Evolutionary conservation across 495 filamentous ascomycete species (phyloP), one percentile per base, ranked within the genome.

Genomic region (Halenospora varia): DNA sequence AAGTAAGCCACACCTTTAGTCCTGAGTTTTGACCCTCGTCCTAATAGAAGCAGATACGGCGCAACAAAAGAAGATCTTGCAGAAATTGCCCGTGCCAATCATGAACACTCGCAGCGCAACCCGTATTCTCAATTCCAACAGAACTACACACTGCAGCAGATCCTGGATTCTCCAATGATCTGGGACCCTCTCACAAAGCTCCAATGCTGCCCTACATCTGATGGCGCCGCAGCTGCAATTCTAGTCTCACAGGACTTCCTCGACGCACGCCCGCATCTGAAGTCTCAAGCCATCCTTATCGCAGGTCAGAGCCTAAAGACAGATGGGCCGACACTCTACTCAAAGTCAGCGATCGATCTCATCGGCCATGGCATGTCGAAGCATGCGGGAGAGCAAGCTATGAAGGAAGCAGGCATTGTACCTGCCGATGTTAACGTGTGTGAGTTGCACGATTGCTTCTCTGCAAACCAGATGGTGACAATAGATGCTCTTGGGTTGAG

Each of bases 391-490:
- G 67, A 75, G 35, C 71, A 75, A 0, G 94, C 92, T 4, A 72
- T 88, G 56, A 78, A 74, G 2, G 89, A 98, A 72, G 94, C 94
- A 0, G 80, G 80, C 9, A 77, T 93, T n/a, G 74, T 78, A 3
- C 73, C 88, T 0, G 71, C 71, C 25, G 86, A 94, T 58, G 78
- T 96, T 62, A 84, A 85, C 63, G 90, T 97, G 3, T 90, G 88
- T 71, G 94, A 98, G 71, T 74, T 98, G 50, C 94, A 98, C 70
- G 94, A 98, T 71, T 98, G 94, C 74, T 98, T 98, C 79, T 92
- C 88, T 6, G 85, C 93, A 20, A 98, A 98, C 68, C 92, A 97
- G 75, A 86, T 98, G 82, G 80, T 92, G 35, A 83, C 83, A 0
- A 83, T 98, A 40, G 93, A 97, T 68, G 90, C 88, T 0, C 77